Base-by-base conservation (phyloP, 2,329 filamentous ascomycete genomes). In the Penicillium sumatraense region DNA sequence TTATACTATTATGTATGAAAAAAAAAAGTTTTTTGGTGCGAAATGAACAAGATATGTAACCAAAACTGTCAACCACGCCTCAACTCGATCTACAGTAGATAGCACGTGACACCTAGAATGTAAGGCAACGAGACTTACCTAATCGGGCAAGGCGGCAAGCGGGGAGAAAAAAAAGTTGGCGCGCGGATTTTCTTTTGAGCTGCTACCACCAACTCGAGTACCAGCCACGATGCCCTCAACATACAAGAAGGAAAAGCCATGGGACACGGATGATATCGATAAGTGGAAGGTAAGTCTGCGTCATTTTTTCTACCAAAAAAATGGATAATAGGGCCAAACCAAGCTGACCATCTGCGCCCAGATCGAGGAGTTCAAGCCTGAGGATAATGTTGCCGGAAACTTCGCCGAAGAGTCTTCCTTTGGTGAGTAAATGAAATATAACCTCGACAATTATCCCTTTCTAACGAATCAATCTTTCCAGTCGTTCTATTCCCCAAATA, bases 211-310 rank as follows among this genome's bases (percentile, higher is more conserved):
- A 35, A 40, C 36, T 48, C 21, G 33, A 40, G 56, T 58, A 56
- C 48, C 49, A 42, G 42, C 52, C 69, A 78, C 67, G 45, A 92
- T 96, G 92, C 91, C 92, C 60, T 95, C 91, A 26, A 96, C 89
- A 62, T 86, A 96, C 78, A 89, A 96, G 59, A 89, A 85, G 64
- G 91, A 96, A 3, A 96, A 96, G 75, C 90, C 91, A 52, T 96
- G 93, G 93, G 93, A 97, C 69, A 96, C 93, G 53, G 93, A 96
- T 60, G 95, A 97, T 69, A 91, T 98, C 62, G 93, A 98, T 78
- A 96, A 97, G 75, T 98, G 92, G 92, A 93, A 92, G 81, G 87
- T 88, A 46, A 56, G 36, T n/a, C n/a, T n/a, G n/a, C n/a, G n/a
- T 21, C 2, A 18, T 1, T 5, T 16, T 21, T 1, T 31, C 29